Conservation (phyloP, 805 yeast species). For the Yarrowia sp. region DNA sequence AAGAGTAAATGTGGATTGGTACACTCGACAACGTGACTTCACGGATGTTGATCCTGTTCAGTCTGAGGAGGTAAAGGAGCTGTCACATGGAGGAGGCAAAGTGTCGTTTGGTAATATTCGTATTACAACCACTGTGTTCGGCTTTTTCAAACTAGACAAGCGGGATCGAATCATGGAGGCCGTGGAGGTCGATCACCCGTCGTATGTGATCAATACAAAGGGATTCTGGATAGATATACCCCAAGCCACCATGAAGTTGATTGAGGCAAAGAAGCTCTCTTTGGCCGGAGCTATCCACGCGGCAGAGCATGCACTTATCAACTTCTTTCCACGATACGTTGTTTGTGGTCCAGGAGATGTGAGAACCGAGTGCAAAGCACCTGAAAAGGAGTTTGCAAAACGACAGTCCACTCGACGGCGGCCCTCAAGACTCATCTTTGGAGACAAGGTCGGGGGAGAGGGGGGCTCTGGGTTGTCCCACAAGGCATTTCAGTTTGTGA, state of each 20-base stretch:
- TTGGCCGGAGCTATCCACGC: constrained; percentile 96
- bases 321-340: constrained; percentile 74
- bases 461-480: constrained; percentile 80
- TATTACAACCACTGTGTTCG: constrained; percentile 82
- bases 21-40: constrained; percentile 87
- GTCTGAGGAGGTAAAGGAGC: constrained; percentile 44
- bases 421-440: constrained; percentile 86
- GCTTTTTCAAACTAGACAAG: constrained; percentile 86
- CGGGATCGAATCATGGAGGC: constrained; percentile 85
- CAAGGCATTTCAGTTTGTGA: constrained; percentile 80
- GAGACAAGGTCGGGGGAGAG: constrained; percentile 82
- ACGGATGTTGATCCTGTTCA: constrained; percentile 86
- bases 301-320: constrained; percentile 89
- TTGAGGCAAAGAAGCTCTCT: constrained; percentile 64
- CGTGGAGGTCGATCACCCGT: constrained; percentile 90
- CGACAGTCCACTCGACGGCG: constrained; percentile 73
- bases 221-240: constrained; percentile 96
- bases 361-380: constrained; percentile 94
- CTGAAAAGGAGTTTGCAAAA: constrained; percentile 90
- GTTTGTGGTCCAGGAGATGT: constrained; percentile 73
- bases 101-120: constrained; percentile 74
- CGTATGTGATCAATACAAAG: constrained; percentile 68
- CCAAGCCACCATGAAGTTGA: constrained; percentile 60
- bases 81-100: constrained; percentile 12
- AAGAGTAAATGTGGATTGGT: constrained; percentile 93